phyloP scores from a whole-genome alignment of 352 stramenopile genomes.

The Blastocystis sp. region DNA sequence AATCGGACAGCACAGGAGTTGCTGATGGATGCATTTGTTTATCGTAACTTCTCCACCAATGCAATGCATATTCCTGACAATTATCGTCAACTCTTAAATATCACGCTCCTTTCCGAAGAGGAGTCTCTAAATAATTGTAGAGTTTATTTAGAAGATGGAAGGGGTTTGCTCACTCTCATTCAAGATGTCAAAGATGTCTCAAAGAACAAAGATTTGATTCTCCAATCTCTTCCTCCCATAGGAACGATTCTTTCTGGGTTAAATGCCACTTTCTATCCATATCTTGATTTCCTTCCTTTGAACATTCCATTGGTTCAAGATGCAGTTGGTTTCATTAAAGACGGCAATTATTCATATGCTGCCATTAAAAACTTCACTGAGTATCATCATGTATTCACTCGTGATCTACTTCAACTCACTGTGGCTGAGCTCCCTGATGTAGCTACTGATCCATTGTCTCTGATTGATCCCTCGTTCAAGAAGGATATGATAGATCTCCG shows the following conservation, averaged over 20 bases:
- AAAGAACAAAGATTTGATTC: background rate
- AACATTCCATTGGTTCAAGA: conserved; percentile 6
- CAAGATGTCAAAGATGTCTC: conserved; percentile 23
- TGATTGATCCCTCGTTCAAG: background rate
- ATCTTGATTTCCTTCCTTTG: conserved; percentile 19
- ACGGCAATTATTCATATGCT: conserved; percentile 10
- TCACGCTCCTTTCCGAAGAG: background rate
- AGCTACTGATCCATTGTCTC: background rate
- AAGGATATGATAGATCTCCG: background rate
- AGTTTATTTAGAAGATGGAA: background rate
- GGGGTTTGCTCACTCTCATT: background rate
- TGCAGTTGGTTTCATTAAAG: conserved; percentile 16
- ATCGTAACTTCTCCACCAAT: conserved; percentile 49
- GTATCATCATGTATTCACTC: conserved; percentile 15
- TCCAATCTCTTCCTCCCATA: background rate
- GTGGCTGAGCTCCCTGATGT: conserved; percentile 1
- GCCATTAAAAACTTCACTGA: background rate
- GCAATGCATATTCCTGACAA: conserved; percentile 14
- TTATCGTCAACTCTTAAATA: conserved; percentile 13
- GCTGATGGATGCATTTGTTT: background rate
- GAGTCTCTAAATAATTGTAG: background rate
- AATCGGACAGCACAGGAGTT: background rate
- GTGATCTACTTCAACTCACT: conserved; percentile 24
- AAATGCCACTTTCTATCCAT: conserved; percentile 43
- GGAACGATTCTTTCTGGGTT: background rate